Evolutionary conservation across 1,284 basidiomycete genomes (phyloP), one percentile per base, ranked within the genome.

Genomic region (Trametes pubescens): DNA sequence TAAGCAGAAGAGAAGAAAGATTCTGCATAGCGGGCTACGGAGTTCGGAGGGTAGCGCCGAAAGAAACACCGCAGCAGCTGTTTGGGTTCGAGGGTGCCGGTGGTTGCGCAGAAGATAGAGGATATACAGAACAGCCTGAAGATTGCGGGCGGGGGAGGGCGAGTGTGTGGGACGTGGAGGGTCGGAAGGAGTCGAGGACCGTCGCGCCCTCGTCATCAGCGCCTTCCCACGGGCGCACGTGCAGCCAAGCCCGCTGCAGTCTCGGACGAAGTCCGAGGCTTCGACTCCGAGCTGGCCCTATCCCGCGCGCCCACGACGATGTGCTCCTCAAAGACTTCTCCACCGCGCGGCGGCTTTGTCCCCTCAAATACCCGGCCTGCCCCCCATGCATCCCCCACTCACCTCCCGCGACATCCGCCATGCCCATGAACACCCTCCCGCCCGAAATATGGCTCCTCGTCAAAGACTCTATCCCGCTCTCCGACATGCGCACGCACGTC

Each of bases 401-500:
- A 29, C 18, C 29, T 10, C 49, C 29, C 26, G 9, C 49, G 18
- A 35, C 49, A 10, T 29, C 49, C 32, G 18, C 49, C 29, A 51
- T 51, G 49, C 14, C 49, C 2, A 16, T 51, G 18, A n/a, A 34
- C 51, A 40, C 6, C 18, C 34, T 66, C 40, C 62, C 62, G 14
- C 54, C 52, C n/a, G 65, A 67, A 34, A 51, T 67, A 13, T 46
- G 57, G 40, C 48, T 57, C 38, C 34, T 51, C 35, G 29, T 67
- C 56, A 58, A 61, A 22, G 53, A 43, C 6, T 35, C 21, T 24
- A 61, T 67, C 35, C 29, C 59, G 14, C 9, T 44, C 6, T 38
- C 51, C 46, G 66, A 68, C 48, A 32, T 68, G 7, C 55, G 54
- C 26, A 65, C 64, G 4, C 66, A 65, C 34, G 59, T 68, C n/a